A percentile compares a stretch with the other conserved stretches of the same genome.
Evolutionary conservation across 2,329 filamentous ascomycete species (phyloP).

Genomic region (Fusarium sp.): DNA sequence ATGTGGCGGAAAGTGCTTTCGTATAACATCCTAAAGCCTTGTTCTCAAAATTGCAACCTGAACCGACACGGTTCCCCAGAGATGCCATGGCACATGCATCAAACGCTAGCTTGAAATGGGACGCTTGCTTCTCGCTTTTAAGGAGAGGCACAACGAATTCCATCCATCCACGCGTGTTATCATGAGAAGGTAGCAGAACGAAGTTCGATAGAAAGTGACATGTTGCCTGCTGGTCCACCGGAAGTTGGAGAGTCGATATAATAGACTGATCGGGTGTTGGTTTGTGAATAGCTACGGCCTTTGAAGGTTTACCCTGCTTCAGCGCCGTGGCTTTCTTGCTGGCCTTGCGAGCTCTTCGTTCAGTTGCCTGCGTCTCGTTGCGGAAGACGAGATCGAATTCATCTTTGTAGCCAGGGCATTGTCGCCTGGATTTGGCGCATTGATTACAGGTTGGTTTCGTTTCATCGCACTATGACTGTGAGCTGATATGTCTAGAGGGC

Average conservation of each 20-base stretch:
- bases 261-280: slow-evolving; percentile 42
- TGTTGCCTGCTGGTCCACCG: slow-evolving; percentile 64
- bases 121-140: slow-evolving; percentile 54
- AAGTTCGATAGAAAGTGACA: slow-evolving; percentile 72
- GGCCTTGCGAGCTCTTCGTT: slow-evolving; percentile 68
- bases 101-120: slow-evolving; percentile 67
- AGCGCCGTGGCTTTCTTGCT: slow-evolving; percentile 58
- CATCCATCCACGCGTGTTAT: slow-evolving; percentile 65
- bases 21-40: slow-evolving; percentile 64
- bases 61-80: slow-evolving; percentile 61
- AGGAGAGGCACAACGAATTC: slow-evolving; percentile 69
- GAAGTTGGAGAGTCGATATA: slow-evolving; percentile 52
- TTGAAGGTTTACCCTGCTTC: slow-evolving; percentile 46
- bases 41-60: slow-evolving; percentile 48
- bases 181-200: slow-evolving; percentile 63
- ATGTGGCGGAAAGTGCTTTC: slow-evolving; percentile 63
- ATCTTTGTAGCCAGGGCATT: slow-evolving; percentile 75
- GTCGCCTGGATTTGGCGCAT: slow-evolving; percentile 70
- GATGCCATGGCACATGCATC: slow-evolving; percentile 68
- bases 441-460: slow-evolving; percentile 73
- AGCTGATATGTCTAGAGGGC: slow-evolving; percentile 5
- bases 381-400: slow-evolving; percentile 79
- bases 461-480: slow-evolving; percentile 68
- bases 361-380: slow-evolving; percentile 76
- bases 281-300: slow-evolving; percentile 25